These are phyloP conservation scores for Ogataea ramenticola DNA, from an alignment of 805 yeast genomes.

Conservation along the genomic window DNA sequence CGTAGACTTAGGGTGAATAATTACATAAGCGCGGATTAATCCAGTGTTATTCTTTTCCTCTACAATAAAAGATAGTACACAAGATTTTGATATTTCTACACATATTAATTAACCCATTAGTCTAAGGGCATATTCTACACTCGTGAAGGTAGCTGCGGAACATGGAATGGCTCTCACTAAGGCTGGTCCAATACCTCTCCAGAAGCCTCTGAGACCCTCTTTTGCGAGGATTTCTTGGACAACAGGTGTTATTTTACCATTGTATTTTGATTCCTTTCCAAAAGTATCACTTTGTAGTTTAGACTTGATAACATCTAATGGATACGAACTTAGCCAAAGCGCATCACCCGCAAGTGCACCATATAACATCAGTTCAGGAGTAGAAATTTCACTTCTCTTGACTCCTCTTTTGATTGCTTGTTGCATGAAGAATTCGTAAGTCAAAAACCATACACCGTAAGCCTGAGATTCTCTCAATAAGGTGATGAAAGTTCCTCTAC, in stretches of 20 bases:
- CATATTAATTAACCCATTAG: constrained; percentile 42
- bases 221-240: constrained; percentile 30
- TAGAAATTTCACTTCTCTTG: constrained; percentile 40
- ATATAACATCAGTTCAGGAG: constrained; percentile 46
- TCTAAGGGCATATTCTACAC: constrained; percentile 63
- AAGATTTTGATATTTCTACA: no score
- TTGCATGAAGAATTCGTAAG: constrained; percentile 52
- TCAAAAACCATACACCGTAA: constrained; percentile 67
- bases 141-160: constrained; percentile 71
- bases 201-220: constrained; percentile 46
- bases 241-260: constrained; percentile 31
- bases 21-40: background rate
- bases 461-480: constrained; percentile 59
- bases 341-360: constrained; percentile 69
- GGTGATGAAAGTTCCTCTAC: constrained; percentile 50
- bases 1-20: no score
- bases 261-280: constrained; percentile 34
- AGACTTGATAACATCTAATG: constrained; percentile 45
- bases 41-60: no score
- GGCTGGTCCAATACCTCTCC: constrained; percentile 59
- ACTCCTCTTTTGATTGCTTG: constrained; percentile 28
- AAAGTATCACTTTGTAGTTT: constrained; percentile 48
- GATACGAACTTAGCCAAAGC: constrained; percentile 52
- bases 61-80: no score
- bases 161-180: constrained; percentile 56